Evolutionary conservation across 2,329 filamentous ascomycete species (phyloP), one percentile per base, ranked within the genome.

Genomic region (Aspergillus amoenus): DNA sequence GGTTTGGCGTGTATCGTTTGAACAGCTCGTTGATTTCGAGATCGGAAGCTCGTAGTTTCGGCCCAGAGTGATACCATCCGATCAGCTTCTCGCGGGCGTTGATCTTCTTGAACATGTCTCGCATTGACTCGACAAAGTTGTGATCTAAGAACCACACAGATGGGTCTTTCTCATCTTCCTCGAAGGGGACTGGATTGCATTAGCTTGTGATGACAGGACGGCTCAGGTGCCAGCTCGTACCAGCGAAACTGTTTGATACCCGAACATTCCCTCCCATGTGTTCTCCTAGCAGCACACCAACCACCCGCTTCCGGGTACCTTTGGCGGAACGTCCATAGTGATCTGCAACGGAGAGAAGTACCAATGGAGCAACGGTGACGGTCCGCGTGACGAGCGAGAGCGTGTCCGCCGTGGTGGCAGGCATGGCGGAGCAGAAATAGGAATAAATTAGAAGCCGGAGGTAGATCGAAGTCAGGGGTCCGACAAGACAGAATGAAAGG

Each of bases 51-150:
- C 94, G 88, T 70, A 99, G 83, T 83, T 97, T 99, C 40, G 94
- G 94, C 42, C 94, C 94, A 18, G 94, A 96, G 79, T 99, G 94
- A 78, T 99, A 99, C 94, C 94, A 99, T 72, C 94, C 94, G 83
- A 99, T 95, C 75, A 99, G 84, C 86, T 97, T 97, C 81, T 99
- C 94, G 63, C 91, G 84, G 60, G 94, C 94, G 81, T 99, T 99
- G 83, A 99, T 93, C 81, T 97, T 97, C 83, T 99, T 99, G 85
- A 99, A 99, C 94, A 99, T 99, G 78, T 97, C 94, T 80, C 94
- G 96, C 94, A 99, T 99, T 68, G 89, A 91, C 79, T 99, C 94
- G 76, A 99, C 90, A 72, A 97, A 99, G 84, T 97, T 97, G 84
- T 99, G 94, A 76, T 99, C 94, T 64, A 99, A 80, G 75, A 97